Evolutionary conservation across 371 early-diverging fungal genomes (phyloP).

Genomic region (Quaeritorhiza haematococci): DNA sequence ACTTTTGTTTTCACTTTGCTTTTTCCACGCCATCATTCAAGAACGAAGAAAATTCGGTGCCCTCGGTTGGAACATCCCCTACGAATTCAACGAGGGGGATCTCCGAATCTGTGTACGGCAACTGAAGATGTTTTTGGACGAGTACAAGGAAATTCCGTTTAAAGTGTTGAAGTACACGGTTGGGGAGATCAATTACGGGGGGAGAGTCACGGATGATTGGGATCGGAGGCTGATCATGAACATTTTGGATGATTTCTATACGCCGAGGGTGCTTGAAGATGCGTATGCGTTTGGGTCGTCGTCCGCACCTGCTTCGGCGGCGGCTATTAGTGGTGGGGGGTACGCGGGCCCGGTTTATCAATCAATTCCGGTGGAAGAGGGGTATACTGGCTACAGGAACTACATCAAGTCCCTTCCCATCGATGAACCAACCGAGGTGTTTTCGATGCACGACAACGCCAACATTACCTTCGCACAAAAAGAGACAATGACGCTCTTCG

Average conservation of each 20-base stretch:
- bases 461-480: conserved; percentile 58
- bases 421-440: conserved; percentile 53
- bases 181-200: conserved; percentile 57
- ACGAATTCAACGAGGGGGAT: conserved; percentile 36
- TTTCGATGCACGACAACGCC: conserved; percentile 55
- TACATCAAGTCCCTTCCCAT: conserved; percentile 49
- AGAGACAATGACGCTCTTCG: conserved; percentile 46
- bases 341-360: no score
- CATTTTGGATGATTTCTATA: conserved; percentile 49
- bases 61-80: conserved; percentile 58
- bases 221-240: conserved; percentile 52
- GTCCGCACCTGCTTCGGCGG: conserved; percentile 10
- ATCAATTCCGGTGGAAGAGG: conserved; percentile 35
- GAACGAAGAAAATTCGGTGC: conserved; percentile 57
- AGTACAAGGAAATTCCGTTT: conserved; percentile 49
- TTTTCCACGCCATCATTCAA: conserved; percentile 57
- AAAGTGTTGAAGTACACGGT: conserved; percentile 55
- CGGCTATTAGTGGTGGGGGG: neutral
- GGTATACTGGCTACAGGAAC: conserved; percentile 32
- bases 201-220: conserved; percentile 57
- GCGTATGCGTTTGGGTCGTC: conserved; percentile 41
- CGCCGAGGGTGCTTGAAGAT: conserved; percentile 40
- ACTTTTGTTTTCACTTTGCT: conserved; percentile 44
- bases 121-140: conserved; percentile 54
- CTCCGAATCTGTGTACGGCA: conserved; percentile 48